Conservation (phyloP, 23 red algal genomes). For the Cyanidiococcus yangmingshanensis region DNA sequence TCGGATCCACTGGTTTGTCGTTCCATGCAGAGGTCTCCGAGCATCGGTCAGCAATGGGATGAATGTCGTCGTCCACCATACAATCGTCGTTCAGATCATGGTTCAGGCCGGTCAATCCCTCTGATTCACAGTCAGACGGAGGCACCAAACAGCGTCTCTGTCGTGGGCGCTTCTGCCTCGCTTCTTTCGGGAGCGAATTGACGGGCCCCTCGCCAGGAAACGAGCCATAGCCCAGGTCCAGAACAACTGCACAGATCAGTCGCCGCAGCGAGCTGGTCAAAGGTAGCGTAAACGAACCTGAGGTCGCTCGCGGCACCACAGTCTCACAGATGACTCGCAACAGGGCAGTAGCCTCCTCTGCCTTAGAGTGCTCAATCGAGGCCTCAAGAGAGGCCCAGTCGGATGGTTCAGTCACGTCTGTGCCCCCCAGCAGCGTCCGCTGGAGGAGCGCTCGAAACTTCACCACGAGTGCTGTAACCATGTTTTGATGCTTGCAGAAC, state of each 20-base stretch:
- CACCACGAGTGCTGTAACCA: background rate
- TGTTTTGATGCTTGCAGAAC: too few species aligned
- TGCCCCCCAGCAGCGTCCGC: background rate
- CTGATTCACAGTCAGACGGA: too few species aligned
- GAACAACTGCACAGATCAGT: background rate
- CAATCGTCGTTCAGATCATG: too few species aligned
- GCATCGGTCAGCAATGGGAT: background rate
- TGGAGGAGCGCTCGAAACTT: background rate
- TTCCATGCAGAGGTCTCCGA: background rate
- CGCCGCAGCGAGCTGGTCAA: background rate
- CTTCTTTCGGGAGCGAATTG: too few species aligned
- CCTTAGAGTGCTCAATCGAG: background rate
- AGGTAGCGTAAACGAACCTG: background rate
- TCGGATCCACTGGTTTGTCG: background rate
- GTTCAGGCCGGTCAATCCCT: too few species aligned
- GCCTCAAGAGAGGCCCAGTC: background rate
- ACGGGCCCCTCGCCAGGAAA: too few species aligned
- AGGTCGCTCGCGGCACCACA: background rate
- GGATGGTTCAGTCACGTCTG: background rate
- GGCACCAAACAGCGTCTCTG: too few species aligned
- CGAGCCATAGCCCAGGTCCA: background rate
- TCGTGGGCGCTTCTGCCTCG: too few species aligned
- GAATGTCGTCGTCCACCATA: background rate
- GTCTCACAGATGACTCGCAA: background rate
- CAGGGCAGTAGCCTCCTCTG: background rate